These are phyloP conservation scores for Ophiostoma himal-ulmi DNA, from an alignment of 2,329 filamentous ascomycete genomes.

Conservation along the genomic window DNA sequence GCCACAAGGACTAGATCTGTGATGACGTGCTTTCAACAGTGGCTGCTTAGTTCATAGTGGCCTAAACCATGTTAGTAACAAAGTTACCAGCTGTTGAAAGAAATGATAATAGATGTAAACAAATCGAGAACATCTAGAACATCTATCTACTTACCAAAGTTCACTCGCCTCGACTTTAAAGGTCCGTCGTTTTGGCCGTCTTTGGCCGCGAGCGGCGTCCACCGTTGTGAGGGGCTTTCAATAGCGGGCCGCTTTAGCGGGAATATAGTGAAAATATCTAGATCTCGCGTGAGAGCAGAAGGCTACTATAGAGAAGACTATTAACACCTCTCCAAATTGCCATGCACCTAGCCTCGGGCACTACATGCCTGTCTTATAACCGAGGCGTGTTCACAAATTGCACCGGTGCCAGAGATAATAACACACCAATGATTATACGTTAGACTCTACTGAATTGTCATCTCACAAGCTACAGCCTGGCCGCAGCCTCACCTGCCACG, in stretches of 20 bases:
- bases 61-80: background rate
- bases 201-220: background rate
- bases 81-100: background rate
- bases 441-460: background rate
- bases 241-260: background rate
- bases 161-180: background rate
- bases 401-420: background rate
- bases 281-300: background rate
- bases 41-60: background rate
- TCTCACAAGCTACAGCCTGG: background rate
- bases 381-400: background rate
- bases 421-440: background rate
- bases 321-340: background rate
- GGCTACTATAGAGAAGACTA: background rate
- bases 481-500: background rate
- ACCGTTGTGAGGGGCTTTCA: background rate
- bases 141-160: background rate
- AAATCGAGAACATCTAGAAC: background rate
- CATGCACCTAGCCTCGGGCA: background rate
- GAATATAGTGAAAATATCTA: background rate
- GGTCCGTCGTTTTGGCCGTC: background rate
- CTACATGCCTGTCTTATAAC: background rate
- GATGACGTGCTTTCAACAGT: background rate
- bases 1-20: background rate
- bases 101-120: background rate